These are phyloP conservation scores for Gnomoniopsis smithogilvyi DNA, from an alignment of 2,329 filamentous ascomycete species.

Conservation along the genomic window DNA sequence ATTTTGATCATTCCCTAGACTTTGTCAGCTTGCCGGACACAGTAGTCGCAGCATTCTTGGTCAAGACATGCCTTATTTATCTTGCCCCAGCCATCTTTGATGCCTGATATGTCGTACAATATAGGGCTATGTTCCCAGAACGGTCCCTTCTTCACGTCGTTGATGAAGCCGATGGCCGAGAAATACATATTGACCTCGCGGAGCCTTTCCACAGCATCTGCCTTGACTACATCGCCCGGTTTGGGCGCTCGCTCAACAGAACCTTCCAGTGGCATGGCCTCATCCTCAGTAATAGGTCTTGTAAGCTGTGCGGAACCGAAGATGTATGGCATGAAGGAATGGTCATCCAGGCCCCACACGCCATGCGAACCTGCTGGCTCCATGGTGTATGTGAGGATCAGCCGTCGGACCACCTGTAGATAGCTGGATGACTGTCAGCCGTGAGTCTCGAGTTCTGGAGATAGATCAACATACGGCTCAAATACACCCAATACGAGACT, in stretches of 20 bases:
- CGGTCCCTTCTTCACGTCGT: conserved; percentile 92
- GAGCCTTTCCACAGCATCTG: conserved; percentile 61
- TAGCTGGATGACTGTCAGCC: conserved; percentile 51
- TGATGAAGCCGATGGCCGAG: conserved; percentile 91
- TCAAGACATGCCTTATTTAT: conserved; percentile 70
- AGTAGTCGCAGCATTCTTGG: not conserved
- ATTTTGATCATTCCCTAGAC: conserved; percentile 96
- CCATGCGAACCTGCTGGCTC: conserved; percentile 96
- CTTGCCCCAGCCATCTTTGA: conserved; percentile 93
- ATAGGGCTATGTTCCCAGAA: conserved; percentile 98
- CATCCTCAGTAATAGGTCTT: conserved; percentile 63
- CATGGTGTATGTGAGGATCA: conserved; percentile 88
- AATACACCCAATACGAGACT: conserved; percentile 78
- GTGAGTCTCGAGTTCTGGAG: not conserved
- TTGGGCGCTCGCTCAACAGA: conserved; percentile 70
- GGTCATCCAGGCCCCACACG: conserved; percentile 98
- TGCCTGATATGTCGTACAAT: conserved; percentile 88
- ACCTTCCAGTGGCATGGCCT: conserved; percentile 72
- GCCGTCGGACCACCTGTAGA: conserved; percentile 70
- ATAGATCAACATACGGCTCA: conserved; percentile 62
- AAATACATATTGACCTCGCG: conserved; percentile 82
- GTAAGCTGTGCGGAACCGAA: conserved; percentile 90
- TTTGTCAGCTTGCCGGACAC: not conserved
- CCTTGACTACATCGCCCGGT: conserved; percentile 65
- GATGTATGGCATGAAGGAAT: conserved; percentile 90